Evolutionary conservation across 768 basidiomycete species (phyloP).

Genomic region (Tricholoma flavovirens): DNA sequence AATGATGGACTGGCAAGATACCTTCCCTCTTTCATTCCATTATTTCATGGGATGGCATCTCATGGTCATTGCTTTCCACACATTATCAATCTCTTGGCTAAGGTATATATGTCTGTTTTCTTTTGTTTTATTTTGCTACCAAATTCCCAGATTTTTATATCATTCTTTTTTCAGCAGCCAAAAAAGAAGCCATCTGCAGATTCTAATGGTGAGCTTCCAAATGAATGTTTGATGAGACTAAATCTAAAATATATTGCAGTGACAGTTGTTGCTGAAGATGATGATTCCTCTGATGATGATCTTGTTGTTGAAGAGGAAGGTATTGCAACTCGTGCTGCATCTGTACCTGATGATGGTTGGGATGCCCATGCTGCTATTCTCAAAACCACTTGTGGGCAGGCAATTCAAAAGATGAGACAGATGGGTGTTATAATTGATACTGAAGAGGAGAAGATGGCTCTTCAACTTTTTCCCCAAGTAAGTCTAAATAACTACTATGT

Average conservation of each 20-base stretch:
- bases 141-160: constrained; percentile 15
- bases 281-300: constrained; percentile 5
- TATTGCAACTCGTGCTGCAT: background rate
- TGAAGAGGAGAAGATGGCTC: constrained; percentile 8
- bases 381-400: constrained; percentile 5
- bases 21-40: constrained; percentile 15
- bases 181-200: constrained; percentile 13
- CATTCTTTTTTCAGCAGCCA: constrained; percentile 21
- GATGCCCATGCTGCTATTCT: constrained; percentile 14
- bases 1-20: constrained; percentile 16
- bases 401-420: constrained; percentile 5
- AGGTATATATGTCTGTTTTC: constrained; percentile 12
- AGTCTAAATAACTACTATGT: background rate
- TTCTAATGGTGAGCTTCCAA: background rate
- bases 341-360: constrained; percentile 12
- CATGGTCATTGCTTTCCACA: constrained; percentile 19
- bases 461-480: constrained; percentile 15
- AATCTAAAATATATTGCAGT: background rate
- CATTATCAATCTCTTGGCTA: constrained; percentile 22
- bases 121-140: background rate
- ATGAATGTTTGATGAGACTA: constrained; percentile 4
- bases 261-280: background rate
- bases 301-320: constrained; percentile 6
- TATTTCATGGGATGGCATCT: constrained; percentile 12
- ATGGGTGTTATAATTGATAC: constrained; percentile 1